phyloP scores from a whole-genome alignment of 148 eudicot genomes.

The Suaeda aralocaspica region DNA sequence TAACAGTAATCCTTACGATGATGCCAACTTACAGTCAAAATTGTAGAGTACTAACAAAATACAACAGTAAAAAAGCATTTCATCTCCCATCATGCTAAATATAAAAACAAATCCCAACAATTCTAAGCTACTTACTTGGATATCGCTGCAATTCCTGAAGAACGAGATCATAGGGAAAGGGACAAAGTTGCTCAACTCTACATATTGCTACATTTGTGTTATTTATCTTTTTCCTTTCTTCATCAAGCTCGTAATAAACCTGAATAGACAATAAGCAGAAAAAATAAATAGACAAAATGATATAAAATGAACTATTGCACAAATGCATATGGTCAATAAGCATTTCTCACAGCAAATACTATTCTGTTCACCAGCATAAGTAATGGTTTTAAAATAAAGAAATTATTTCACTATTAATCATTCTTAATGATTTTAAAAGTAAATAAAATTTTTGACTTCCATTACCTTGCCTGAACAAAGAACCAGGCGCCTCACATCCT shows the following conservation, averaged over 20 bases:
- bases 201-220: conserved; percentile 77
- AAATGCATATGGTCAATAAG: no score
- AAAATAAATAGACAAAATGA: neutral
- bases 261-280: conserved; percentile 15
- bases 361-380: no score
- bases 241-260: conserved; percentile 93
- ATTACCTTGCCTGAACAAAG: conserved; percentile 91
- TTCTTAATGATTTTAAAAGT: neutral
- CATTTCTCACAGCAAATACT: no score
- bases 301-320: no score
- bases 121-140: conserved; percentile 62
- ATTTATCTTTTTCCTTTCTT: conserved; percentile 51
- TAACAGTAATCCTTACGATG: neutral
- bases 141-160: conserved; percentile 82
- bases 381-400: neutral
- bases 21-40: no score
- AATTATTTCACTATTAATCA: neutral
- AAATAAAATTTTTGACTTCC: no score
- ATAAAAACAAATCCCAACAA: neutral
- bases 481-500: conserved; percentile 72
- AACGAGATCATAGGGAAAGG: conserved; percentile 86
- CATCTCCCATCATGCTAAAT: no score
- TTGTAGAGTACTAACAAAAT: no score
- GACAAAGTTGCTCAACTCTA: conserved; percentile 87
- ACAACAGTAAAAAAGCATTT: no score